Percentiles rank a stretch among this genome's conserved stretches.
Conservation (phyloP, 2,329 filamentous ascomycete species). For the Leptographium flavum region DNA sequence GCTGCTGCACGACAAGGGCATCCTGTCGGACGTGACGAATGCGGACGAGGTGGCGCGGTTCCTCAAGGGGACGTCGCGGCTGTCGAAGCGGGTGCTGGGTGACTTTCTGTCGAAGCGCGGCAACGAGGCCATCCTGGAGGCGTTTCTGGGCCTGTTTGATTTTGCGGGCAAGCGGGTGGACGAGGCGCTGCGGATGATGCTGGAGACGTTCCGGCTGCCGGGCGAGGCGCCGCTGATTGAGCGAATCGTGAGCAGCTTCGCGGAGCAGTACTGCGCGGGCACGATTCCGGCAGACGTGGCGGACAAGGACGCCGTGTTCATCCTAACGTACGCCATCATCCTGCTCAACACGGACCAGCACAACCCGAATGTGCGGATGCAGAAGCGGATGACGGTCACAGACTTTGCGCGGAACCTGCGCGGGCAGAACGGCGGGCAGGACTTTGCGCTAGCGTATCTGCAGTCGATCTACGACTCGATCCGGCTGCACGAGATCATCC, state of each 20-base stretch:
- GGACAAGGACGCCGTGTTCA: slow-evolving; percentile 75
- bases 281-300: slow-evolving; percentile 60
- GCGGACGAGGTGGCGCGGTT: slow-evolving; percentile 73
- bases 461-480: slow-evolving; percentile 84
- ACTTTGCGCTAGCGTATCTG: slow-evolving; percentile 75
- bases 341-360: slow-evolving; percentile 96
- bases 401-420: slow-evolving; percentile 84
- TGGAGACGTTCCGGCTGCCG: slow-evolving; percentile 85
- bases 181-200: slow-evolving; percentile 72
- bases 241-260: slow-evolving; percentile 76
- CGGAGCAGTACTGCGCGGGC: slow-evolving; percentile 66
- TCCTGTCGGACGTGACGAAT: slow-evolving; percentile 64
- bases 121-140: slow-evolving; percentile 71
- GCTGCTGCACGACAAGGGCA: slow-evolving; percentile 70
- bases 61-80: slow-evolving; percentile 68
- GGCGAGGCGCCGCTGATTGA: slow-evolving; percentile 90
- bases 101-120: slow-evolving; percentile 87
- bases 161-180: slow-evolving; percentile 79
- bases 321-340: slow-evolving; percentile 91
- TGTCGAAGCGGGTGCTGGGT: slow-evolving; percentile 82
- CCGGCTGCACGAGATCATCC: slow-evolving; percentile 82
- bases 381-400: slow-evolving; percentile 69
- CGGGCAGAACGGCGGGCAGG: slow-evolving; percentile 71
- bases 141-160: slow-evolving; percentile 78
- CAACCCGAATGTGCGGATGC: slow-evolving; percentile 71